Evolutionary conservation across 176 grass and related monocot genomes (phyloP).

Genomic region (Zoysia japonica): DNA sequence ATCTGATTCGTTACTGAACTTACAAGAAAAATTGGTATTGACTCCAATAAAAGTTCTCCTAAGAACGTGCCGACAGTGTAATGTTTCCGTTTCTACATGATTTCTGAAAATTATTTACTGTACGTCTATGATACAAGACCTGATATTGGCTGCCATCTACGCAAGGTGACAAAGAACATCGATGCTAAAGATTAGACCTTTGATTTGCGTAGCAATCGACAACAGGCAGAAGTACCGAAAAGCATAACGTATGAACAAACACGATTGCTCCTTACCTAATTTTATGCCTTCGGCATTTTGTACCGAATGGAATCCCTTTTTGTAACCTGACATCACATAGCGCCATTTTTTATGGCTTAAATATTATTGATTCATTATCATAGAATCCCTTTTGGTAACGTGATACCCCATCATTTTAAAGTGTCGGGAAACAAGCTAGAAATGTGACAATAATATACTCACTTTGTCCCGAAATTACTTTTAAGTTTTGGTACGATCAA

Average conservation of each 20-base stretch:
- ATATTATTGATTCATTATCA: too few relatives aligned
- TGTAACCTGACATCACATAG: not conserved
- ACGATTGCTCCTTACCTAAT: not conserved
- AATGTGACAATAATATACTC: too few relatives aligned
- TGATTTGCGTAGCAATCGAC: not conserved
- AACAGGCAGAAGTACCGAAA: not conserved
- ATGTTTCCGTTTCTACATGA: not conserved
- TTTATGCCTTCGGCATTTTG: not conserved
- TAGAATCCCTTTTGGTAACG: too few relatives aligned
- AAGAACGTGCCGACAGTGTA: not conserved
- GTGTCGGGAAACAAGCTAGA: too few relatives aligned
- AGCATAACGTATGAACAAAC: not conserved
- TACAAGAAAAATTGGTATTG: not conserved
- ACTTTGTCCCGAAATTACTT: too few relatives aligned
- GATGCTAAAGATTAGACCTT: not conserved
- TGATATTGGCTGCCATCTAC: not conserved
- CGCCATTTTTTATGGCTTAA: not conserved
- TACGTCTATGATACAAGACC: not conserved
- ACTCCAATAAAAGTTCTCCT: not conserved
- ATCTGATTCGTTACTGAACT: not conserved
- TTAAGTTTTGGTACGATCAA: too few relatives aligned
- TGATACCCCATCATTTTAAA: not conserved
- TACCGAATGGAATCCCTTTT: constrained; percentile 7
- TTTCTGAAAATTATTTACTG: not conserved
- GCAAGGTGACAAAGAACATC: constrained; percentile 24